A percentile compares a stretch with the other conserved stretches of the same genome.
Conservation (phyloP, 2,329 filamentous ascomycete genomes). For the Curvularia spicifera region DNA sequence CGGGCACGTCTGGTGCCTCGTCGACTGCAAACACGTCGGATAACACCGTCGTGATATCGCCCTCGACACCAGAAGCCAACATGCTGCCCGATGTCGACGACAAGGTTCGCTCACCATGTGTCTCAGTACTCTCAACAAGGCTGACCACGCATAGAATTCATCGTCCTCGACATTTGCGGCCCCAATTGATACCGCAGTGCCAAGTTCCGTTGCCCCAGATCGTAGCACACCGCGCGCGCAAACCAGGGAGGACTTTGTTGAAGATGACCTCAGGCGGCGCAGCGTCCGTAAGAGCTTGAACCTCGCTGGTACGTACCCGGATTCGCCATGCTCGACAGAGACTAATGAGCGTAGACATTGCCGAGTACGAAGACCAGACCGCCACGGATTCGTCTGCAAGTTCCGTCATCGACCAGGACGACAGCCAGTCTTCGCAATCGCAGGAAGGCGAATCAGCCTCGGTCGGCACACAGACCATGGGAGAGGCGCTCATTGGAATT, state of each 20-base stretch:
- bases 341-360: conserved; percentile 52
- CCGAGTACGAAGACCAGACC: conserved; percentile 52
- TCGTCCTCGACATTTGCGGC: conserved; percentile 63
- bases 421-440: conserved; percentile 40
- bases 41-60: conserved; percentile 47
- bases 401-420: conserved; percentile 44
- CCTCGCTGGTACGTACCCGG: conserved; percentile 69
- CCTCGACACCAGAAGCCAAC: conserved; percentile 48
- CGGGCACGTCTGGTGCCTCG: conserved; percentile 37
- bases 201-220: conserved; percentile 53
- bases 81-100: conserved; percentile 47
- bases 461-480: conserved; percentile 49
- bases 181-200: conserved; percentile 76
- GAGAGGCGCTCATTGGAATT: conserved; percentile 62
- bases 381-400: conserved; percentile 38
- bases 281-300: conserved; percentile 70
- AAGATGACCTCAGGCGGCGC: conserved; percentile 60
- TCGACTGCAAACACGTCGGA: conserved; percentile 44
- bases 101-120: conserved; percentile 36
- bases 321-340: background rate
- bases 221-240: conserved; percentile 83
- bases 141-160: conserved; percentile 42
- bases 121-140: background rate
- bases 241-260: conserved; percentile 77
- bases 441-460: conserved; percentile 34